Percentiles rank a stretch among this genome's conserved stretches.
phyloP scores from a whole-genome alignment of 495 filamentous ascomycete species.

The Immersiella caudata region DNA sequence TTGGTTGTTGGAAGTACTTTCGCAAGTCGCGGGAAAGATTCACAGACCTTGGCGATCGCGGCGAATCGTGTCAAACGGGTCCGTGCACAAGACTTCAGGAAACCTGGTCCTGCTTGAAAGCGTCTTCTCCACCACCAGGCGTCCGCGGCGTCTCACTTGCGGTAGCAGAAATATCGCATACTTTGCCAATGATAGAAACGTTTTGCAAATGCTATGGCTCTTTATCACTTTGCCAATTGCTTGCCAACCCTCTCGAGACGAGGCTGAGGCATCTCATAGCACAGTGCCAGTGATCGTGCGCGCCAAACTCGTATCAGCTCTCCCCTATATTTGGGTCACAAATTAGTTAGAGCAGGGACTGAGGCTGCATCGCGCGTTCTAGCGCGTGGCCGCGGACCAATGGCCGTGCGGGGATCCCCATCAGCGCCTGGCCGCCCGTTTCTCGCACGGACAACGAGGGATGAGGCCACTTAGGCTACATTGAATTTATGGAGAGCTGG shows the following conservation, averaged over 20 bases:
- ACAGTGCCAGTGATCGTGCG: not conserved
- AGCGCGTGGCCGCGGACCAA: constrained; percentile 7
- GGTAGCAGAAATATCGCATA: too few species aligned
- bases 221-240: not conserved
- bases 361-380: not conserved
- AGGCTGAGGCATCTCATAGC: not conserved
- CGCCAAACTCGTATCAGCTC: not conserved
- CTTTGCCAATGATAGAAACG: too few species aligned
- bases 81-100: constrained; percentile 4
- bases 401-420: constrained; percentile 5
- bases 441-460: constrained; percentile 22
- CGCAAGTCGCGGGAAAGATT: constrained; percentile 6
- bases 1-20: not conserved
- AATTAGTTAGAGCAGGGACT: not conserved
- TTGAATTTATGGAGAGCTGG: constrained; percentile 31
- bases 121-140: too few species aligned
- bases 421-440: constrained; percentile 5
- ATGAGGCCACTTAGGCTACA: constrained; percentile 41
- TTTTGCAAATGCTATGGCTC: not conserved
- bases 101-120: not conserved
- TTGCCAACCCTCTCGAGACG: not conserved
- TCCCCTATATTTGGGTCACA: constrained; percentile 6
- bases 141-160: too few species aligned
- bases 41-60: constrained; percentile 7
- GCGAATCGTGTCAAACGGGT: constrained; percentile 9